A percentile compares a stretch with the other conserved stretches of the same genome.
Evolutionary conservation across 176 grass and related monocot species (phyloP).

Genomic region (Paspalum notatum): DNA sequence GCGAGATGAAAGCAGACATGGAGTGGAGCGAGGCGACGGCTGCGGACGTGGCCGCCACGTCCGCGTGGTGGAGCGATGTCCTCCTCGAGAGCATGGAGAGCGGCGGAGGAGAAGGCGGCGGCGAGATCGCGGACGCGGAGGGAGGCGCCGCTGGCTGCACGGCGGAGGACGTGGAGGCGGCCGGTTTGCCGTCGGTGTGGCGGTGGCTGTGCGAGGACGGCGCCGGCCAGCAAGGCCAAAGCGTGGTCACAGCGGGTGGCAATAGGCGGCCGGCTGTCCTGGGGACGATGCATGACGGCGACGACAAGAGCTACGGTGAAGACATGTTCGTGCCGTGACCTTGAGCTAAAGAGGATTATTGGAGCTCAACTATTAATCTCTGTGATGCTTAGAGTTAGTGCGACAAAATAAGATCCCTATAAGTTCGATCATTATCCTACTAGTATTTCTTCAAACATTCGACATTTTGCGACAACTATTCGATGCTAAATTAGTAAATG

Average conservation of each 20-base stretch:
- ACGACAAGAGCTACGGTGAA: background rate
- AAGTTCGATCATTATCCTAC: no score
- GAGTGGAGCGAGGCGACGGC: constrained; percentile 61
- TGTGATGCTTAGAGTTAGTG: no score
- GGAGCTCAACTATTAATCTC: background rate
- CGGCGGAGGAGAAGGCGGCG: background rate
- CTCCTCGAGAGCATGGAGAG: constrained; percentile 58
- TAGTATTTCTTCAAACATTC: no score
- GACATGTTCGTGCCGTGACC: constrained; percentile 42
- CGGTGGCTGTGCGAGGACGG: constrained; percentile 8
- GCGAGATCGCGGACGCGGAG: background rate
- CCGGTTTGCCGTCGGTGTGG: constrained; percentile 3
- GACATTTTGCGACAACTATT: no score
- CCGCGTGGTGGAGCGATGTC: constrained; percentile 75
- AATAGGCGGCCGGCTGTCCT: constrained; percentile 1
- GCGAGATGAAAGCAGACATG: constrained; percentile 47
- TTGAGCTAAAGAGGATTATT: no score
- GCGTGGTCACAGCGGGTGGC: background rate
- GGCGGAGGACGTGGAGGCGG: background rate
- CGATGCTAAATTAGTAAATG: no score
- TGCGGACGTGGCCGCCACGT: constrained; percentile 50
- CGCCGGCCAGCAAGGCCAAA: background rate
- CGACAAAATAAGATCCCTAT: no score
- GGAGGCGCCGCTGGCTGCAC: background rate
- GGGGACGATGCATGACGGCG: constrained; percentile 35